Evolutionary conservation across 2,329 filamentous ascomycete genomes (phyloP), one percentile per base, ranked within the genome.

Genomic region (Arthrobotrys conoides): DNA sequence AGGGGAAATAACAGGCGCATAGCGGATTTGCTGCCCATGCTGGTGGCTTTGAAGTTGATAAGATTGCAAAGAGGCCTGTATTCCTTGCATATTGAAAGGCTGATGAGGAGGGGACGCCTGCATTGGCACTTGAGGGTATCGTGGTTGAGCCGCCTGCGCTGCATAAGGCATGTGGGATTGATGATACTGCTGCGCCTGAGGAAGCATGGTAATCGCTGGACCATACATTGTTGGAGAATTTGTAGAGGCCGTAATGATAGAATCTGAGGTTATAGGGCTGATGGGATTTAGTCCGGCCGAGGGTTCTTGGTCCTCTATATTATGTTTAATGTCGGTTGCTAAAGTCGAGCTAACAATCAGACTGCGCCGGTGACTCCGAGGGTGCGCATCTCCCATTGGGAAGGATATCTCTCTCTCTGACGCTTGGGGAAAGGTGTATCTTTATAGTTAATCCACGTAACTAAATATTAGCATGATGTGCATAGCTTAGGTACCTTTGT

Each of bases 371-470:
- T 73, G 76, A 73, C 59, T 75, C 66, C 76, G 55, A 66, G 59
- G 70, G 24, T 79, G 70, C 59, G 48, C 76, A 79, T 79, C 76
- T 79, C 76, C 76, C 76, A 79, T 79, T 79, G 63, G 75, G 68
- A 78, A 68, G 20, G 69, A 68, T 71, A 61, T 71, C 67, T 70
- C n/a, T 71, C 24, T 71, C 27, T 68, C 49, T 33, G 53, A 57
- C 70, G 27, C 41, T 72, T 38, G 64, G 73, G 68, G 53, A 46
- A 18, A 22, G 20, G 61, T 18, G 12, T 57, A 36, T 78, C 68
- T 71, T 72, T 72, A 72, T 72, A 69, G 49, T 67, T 71, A 33
- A 68, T 46, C 38, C 53, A 72, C 53, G 49, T 16, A 78, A 61
- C 27, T 61, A 12, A 61, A 61, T 61, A 27, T 61, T 61, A 61